Conservation (phyloP, 2,329 filamentous ascomycete genomes). For the Teratosphaeriaceae sp. region DNA sequence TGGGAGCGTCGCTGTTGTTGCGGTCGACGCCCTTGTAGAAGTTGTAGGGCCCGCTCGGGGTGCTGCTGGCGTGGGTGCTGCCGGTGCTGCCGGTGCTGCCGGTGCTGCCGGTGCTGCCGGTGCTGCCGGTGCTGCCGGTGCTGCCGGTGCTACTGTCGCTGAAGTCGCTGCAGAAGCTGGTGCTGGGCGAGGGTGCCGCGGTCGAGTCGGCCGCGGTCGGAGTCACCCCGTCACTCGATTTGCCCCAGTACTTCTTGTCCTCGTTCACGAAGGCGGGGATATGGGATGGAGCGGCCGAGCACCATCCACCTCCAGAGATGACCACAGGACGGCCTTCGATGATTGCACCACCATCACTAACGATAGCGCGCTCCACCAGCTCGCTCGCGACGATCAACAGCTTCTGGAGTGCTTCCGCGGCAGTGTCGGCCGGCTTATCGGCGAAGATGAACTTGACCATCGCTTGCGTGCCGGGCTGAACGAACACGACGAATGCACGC, state of each 20-base stretch:
- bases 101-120: neutral
- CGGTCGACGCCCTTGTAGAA: neutral
- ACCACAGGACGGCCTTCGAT: neutral
- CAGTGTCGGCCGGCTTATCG: neutral
- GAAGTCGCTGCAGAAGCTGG: neutral
- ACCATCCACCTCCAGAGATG: neutral
- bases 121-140: neutral
- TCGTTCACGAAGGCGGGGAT: neutral
- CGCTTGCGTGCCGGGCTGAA: neutral
- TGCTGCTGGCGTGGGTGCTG: neutral
- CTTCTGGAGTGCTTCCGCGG: neutral
- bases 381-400: neutral
- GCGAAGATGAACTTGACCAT: neutral
- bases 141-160: too few relatives aligned
- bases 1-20: neutral
- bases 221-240: neutral
- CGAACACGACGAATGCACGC: neutral
- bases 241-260: neutral
- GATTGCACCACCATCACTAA: neutral
- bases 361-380: neutral
- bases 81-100: constrained; percentile 1
- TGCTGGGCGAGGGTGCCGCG: neutral
- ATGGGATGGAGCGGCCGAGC: neutral
- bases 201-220: neutral
- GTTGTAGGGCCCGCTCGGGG: neutral